These are phyloP conservation scores for Starmerella powellii DNA, from an alignment of 805 yeast species.

Conservation along the genomic window DNA sequence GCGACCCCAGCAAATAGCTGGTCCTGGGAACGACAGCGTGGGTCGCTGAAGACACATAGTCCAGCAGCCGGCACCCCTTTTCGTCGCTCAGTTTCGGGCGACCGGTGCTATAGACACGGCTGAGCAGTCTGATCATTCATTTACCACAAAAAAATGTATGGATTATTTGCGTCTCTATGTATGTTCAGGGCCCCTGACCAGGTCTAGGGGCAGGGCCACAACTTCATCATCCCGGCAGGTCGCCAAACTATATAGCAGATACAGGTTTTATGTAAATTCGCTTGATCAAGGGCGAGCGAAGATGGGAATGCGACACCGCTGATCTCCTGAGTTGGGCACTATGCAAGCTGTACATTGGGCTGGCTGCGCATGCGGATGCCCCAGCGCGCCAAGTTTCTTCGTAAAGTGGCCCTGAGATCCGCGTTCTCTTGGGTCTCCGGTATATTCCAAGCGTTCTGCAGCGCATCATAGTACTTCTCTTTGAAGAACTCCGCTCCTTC, in stretches of 20 bases:
- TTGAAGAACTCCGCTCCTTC: conserved; percentile 15
- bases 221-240: not conserved
- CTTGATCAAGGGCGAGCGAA: too few species aligned
- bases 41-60: conserved; percentile 10
- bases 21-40: conserved; percentile 9
- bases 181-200: not conserved
- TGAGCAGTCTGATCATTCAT: conserved; percentile 5
- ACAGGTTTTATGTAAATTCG: too few species aligned
- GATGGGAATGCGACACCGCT: too few species aligned
- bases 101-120: conserved; percentile 5
- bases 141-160: not conserved
- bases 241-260: too few species aligned
- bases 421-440: conserved; percentile 11
- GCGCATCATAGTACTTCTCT: conserved; percentile 8
- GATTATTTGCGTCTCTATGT: too few species aligned
- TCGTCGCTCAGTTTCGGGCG: not conserved
- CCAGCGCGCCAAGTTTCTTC: conserved; percentile 10
- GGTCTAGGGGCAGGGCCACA: not conserved
- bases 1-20: conserved; percentile 9
- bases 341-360: not conserved
- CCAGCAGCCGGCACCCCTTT: conserved; percentile 17
- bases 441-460: conserved; percentile 9
- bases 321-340: not conserved
- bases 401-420: conserved; percentile 7
- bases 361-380: conserved; percentile 5